Evolutionary conservation across 106 monocot genomes (phyloP), one percentile per base, ranked within the genome.

Genomic region (Dactylorhiza incarnata): DNA sequence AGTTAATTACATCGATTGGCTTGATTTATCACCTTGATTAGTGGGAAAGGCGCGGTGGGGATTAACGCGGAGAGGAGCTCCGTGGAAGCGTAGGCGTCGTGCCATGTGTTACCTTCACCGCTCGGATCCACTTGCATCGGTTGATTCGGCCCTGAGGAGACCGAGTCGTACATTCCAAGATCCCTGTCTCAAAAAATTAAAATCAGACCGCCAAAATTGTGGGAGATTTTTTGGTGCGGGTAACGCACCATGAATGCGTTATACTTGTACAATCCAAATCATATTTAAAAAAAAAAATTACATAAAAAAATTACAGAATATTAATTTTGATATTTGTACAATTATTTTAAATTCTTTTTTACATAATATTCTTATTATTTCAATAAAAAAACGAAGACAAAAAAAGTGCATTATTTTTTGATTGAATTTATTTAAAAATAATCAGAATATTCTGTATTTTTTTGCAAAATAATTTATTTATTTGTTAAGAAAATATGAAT

Each of bases 1-100:
- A 3, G 37, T 37, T 71, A 24, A 16, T 45, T 45, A 14, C 29
- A 15, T 46, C 1, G 19, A 50, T 44, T 22, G 10, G 49, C 17
- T 43, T 74, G 8, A 37, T 37, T 37, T 6, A 1, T 52, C 49
- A 84, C 85, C 76, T 89, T 81, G 11, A 84, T 68, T 48, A 89
- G 49, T 24, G 84, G 84, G 68, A 76, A 84, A 11, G 84, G 74
- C 12, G 79, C 8, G 0, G 85, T 29, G 8, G 83, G 86, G 24
- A 86, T 81, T 53, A 89, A 74, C n/a, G 79, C 70, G 3, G 84
- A 76, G 74, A 89, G 84, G 48, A 89, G 76, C 77, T 86, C 89
- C 2, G 82, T 82, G 5, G 89, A 82, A 3, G 84, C 78, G 80
- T 82, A 89, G 22, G 73, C 77, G 44, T 89, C 81, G 19, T 84